Evolutionary conservation across 768 basidiomycete genomes (phyloP).

Genomic region (Gautieria morchelliformis): DNA sequence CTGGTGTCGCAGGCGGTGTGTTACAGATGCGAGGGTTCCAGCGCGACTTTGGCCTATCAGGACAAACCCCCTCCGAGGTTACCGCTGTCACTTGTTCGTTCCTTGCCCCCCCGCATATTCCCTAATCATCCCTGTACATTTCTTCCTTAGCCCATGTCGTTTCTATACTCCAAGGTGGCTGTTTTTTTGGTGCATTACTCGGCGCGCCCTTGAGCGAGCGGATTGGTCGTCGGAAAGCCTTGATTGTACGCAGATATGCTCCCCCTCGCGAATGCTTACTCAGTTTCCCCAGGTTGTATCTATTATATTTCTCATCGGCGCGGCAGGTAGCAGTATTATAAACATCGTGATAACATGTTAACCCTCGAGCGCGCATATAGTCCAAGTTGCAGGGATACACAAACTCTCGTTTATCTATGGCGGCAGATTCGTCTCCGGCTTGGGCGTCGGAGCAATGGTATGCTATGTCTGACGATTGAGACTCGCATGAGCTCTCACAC

Average conservation of each 20-base stretch:
- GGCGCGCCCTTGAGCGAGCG: slow-evolving; percentile 38
- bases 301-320: slow-evolving; percentile 6
- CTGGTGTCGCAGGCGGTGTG: slow-evolving; percentile 59
- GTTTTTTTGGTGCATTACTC: slow-evolving; percentile 78
- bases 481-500: background rate
- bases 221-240: background rate
- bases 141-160: slow-evolving; percentile 47
- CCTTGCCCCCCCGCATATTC: background rate
- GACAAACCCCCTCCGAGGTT: slow-evolving; percentile 18
- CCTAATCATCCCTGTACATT: background rate
- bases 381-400: slow-evolving; percentile 35
- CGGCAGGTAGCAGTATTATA: background rate
- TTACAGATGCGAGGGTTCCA: slow-evolving; percentile 55
- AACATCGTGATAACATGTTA: background rate
- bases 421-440: slow-evolving; percentile 70
- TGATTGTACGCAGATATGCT: background rate
- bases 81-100: background rate
- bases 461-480: background rate
- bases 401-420: slow-evolving; percentile 66
- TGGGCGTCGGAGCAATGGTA: slow-evolving; percentile 70
- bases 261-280: background rate
- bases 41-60: slow-evolving; percentile 45
- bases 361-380: background rate
- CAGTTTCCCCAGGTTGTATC: slow-evolving; percentile 1
- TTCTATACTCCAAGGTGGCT: slow-evolving; percentile 81